phyloP scores from a whole-genome alignment of 352 stramenopile species.

The Phytopythium kandeliae region DNA sequence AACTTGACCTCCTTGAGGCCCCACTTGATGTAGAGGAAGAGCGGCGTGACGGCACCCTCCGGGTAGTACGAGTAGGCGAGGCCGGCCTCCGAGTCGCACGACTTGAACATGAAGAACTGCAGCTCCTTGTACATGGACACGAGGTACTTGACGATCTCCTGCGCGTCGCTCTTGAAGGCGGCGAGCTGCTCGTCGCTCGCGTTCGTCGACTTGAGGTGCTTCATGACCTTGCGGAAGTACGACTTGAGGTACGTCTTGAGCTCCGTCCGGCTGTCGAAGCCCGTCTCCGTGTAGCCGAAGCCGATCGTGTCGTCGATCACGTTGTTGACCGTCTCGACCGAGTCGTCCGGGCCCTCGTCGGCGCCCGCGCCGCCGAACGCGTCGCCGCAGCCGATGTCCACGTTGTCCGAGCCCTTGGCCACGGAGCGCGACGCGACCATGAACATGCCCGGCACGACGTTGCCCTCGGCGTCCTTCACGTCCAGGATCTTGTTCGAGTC shows the following conservation, averaged over 20 bases:
- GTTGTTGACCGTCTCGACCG: constrained; percentile 61
- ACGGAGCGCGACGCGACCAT: constrained; percentile 46
- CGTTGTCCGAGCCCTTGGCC: constrained; percentile 45
- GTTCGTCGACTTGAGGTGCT: constrained; percentile 44
- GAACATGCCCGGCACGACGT: constrained; percentile 53
- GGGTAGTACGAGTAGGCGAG: constrained; percentile 64
- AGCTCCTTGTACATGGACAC: constrained; percentile 59
- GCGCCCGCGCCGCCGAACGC: constrained; percentile 43
- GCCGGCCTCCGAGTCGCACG: constrained; percentile 53
- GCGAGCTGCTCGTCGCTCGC: constrained; percentile 37
- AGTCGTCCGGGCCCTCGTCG: constrained; percentile 36
- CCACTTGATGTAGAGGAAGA: constrained; percentile 69
- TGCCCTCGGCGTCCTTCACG: constrained; percentile 49
- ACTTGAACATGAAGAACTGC: constrained; percentile 69
- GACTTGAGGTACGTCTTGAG: constrained; percentile 71
- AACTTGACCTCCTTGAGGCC: constrained; percentile 71
- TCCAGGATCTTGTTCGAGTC: constrained; percentile 45
- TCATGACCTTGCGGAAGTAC: constrained; percentile 65
- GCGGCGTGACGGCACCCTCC: constrained; percentile 39
- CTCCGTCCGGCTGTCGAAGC: constrained; percentile 57
- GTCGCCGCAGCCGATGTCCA: constrained; percentile 56
- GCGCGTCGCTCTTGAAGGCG: constrained; percentile 53
- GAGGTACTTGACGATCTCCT: constrained; percentile 66
- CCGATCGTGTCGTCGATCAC: constrained; percentile 49
- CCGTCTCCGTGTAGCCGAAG: constrained; percentile 58